Evolutionary conservation across 345 rosid species (phyloP).

Genomic region (Erysimum cheiranthoides): DNA sequence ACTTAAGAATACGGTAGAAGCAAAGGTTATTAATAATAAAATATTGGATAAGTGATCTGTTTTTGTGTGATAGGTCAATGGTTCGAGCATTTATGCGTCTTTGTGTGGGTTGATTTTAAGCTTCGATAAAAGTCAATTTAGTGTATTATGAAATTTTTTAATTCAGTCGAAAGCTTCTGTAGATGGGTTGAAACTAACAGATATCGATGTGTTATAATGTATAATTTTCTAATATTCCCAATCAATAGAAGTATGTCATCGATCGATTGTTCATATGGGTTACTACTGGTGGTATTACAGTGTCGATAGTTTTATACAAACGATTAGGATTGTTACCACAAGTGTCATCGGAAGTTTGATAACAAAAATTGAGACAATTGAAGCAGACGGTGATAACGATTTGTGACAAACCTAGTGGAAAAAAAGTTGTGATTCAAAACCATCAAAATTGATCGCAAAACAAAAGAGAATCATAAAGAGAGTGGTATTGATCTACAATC

Average conservation of each 20-base stretch:
- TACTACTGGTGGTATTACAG: not conserved
- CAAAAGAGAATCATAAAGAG: not conserved
- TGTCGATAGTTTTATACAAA: not conserved
- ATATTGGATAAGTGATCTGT: not conserved
- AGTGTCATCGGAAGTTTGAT: not conserved
- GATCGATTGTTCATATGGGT: not conserved
- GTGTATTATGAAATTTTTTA: not conserved
- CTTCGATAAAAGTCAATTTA: not conserved
- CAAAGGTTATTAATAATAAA: not conserved
- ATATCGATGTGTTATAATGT: not conserved
- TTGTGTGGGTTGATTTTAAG: not conserved
- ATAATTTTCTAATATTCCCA: not conserved
- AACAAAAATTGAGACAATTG: not conserved
- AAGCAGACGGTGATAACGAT: not conserved
- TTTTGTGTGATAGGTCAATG: slow-evolving; percentile 11
- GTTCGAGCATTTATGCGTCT: not conserved
- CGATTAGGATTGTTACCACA: not conserved
- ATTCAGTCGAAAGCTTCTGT: not conserved
- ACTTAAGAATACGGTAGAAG: not conserved
- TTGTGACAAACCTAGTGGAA: not conserved
- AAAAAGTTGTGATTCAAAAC: not conserved
- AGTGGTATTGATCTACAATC: not conserved
- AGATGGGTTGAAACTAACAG: not conserved
- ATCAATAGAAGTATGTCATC: not conserved
- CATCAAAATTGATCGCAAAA: not conserved